Evolutionary conservation across 208 protist species (phyloP).

Genomic region (Crithidia brevicula): DNA sequence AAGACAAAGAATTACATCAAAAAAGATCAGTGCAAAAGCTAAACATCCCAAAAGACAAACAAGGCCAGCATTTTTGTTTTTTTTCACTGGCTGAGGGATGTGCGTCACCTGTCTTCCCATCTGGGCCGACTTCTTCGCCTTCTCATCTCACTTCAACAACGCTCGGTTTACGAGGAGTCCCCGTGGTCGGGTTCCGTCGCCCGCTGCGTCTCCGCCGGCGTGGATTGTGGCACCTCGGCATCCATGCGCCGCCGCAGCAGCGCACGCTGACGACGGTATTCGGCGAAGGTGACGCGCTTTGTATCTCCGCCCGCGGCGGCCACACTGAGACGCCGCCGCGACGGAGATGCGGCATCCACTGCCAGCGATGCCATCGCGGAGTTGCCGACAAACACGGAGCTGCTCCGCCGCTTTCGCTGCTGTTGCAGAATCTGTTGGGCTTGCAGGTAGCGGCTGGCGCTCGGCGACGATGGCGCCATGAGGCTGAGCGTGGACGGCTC

Average conservation of each 20-base stretch:
- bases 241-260: slow-evolving; percentile 19
- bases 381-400: slow-evolving; percentile 2
- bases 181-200: slow-evolving; percentile 17
- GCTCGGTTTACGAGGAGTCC: neutral
- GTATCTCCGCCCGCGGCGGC: neutral
- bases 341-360: slow-evolving; percentile 2
- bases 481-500: neutral
- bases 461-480: slow-evolving; percentile 3
- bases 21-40: too few relatives aligned
- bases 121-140: too few relatives aligned
- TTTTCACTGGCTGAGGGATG: too few relatives aligned
- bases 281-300: slow-evolving; percentile 28
- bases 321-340: slow-evolving; percentile 18
- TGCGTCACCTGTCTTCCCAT: too few relatives aligned
- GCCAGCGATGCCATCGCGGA: neutral
- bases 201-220: slow-evolving; percentile 17
- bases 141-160: too few relatives aligned
- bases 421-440: neutral
- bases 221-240: slow-evolving; percentile 3
- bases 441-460: neutral
- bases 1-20: too few relatives aligned
- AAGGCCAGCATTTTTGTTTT: too few relatives aligned
- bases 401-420: slow-evolving; percentile 1
- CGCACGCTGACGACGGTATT: slow-evolving; percentile 35
- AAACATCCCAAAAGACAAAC: too few relatives aligned